Base-by-base conservation (phyloP, 1,284 basidiomycete species). In the Fomitopsis schrenkii region DNA sequence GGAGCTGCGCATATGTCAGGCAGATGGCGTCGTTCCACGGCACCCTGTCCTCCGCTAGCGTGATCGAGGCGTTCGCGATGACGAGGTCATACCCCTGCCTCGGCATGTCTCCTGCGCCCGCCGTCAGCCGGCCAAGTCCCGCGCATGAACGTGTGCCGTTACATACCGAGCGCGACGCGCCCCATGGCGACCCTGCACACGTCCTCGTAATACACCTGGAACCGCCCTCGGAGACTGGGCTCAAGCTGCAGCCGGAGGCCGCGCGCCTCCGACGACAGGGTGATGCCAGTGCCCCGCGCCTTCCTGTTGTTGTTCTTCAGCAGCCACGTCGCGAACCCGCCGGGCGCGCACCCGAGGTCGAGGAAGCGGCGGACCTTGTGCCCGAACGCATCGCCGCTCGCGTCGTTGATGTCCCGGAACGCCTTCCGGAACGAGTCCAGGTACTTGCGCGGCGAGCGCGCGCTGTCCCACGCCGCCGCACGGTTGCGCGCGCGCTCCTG, bases 291-390 rank as follows among this genome's bases (percentile, higher is more conserved):
- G 15, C 67, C 67, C 17, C 22, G 15, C 5, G 66, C 61, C 30
- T 28, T 46, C 10, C 50, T 35, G 53, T 68, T 68, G 60, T 55
- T 68, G 60, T 55, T 36, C 30, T 55, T 55, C n/a, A 68, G 28
- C 5, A 66, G 38, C 66, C 66, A 68, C 50, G 59, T 63, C 28
- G 66, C 63, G 55, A 67, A 68, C 14, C 66, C 67, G 28, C 67
- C 67, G 1, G 67, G 67, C 6, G 67, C 62, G 42, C 66, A 68
- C 1, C 67, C 67, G 19, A 68, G 64, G 62, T 68, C 67, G 17
- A 68, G 63, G 61, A 68, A 68, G 4, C 53, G 19, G 12, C 56
- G 12, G 9, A 68, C 60, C 14, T 46, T 22, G 14, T 61, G 62
- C 8, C 59, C 57, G 40, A 60, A 58, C 41, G 42, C 38, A 40